Base-by-base conservation (phyloP, 2,329 filamentous ascomycete species). In the Ceratocystis albifundus region DNA sequence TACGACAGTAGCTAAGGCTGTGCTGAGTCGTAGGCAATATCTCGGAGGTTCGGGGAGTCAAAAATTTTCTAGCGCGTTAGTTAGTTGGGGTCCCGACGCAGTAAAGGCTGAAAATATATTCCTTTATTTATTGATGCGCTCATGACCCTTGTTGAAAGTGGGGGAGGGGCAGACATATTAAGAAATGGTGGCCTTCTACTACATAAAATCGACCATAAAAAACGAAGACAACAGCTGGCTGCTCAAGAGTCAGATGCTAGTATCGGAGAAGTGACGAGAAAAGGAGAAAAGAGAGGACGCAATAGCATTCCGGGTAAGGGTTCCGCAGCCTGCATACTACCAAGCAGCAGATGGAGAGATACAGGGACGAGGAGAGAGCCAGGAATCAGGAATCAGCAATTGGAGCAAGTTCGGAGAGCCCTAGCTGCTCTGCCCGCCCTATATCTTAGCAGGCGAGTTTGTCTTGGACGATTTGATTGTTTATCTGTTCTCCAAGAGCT, bases 41-140 rank as follows among this genome's bases (percentile, higher is more conserved):
- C 48, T 68, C 65, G 66, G 63, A 68, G 59, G 41, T 45, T 41
- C 59, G 59, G 41, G 46, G 59, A 62, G 41, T 41, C 20, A 44
- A 36, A 36, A 61, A 1, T 25, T 61, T 61, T 61, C 10, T 44
- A 44, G 17, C 12, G 28, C 4, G 28, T 32, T 63, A 45, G n/a
- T 28, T 20, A 8, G n/a, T 46, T 63, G 61, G 41, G 46, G 48
- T 50, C 8, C 8, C 17, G 20, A 41, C 12, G 48, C 48, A 50
- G 3, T 50, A n/a, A 50, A 50, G 36, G 48, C 17, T 25, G 48
- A 50, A 20, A 22, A 10, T 50, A 8, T 50, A 41, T 15, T 41
- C 36, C 36, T 41, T 4, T 41, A 50, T 50, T 25, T 22, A 50
- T 48, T 7, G 4, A 48, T 41, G 36, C 36, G 36, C 36, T 50